Conservation (phyloP, 306 rosid species). For the Acacia melanoxylon region DNA sequence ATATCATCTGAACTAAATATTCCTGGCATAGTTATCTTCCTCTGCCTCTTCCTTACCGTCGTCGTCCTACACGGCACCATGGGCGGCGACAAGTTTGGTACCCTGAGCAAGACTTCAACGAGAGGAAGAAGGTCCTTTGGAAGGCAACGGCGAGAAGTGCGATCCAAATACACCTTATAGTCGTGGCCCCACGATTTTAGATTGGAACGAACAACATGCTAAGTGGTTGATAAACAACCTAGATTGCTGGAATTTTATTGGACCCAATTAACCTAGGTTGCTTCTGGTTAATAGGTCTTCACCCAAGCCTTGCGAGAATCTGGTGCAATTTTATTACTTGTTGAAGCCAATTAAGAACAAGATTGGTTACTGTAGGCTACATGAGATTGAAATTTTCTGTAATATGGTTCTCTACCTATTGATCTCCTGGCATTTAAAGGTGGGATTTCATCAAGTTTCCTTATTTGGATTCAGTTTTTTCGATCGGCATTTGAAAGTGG, state of each 20-base stretch:
- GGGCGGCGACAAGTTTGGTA: conserved; percentile 86
- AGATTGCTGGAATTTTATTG: rapidly evolving
- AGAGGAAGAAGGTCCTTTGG: conserved; percentile 27
- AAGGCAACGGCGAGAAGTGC: conserved; percentile 48
- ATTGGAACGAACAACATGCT: conserved; percentile 76
- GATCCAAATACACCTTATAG: conserved; percentile 67
- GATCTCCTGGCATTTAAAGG: too few relatives aligned
- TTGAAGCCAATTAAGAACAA: too few relatives aligned
- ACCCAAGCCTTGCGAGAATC: rapidly evolving
- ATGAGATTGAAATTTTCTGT: too few relatives aligned
- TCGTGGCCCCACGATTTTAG: conserved; percentile 58
- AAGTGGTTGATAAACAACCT: conserved; percentile 56
- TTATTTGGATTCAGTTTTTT: too few relatives aligned
- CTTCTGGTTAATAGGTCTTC: conserved; percentile 66
- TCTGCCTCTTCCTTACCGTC: too few relatives aligned
- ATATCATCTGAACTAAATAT: rapidly evolving
- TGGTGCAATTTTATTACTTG: too few relatives aligned
- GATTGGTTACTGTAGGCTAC: too few relatives aligned
- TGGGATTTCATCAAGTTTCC: too few relatives aligned
- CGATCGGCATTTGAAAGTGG: too few relatives aligned
- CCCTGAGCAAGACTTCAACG: conserved; percentile 81
- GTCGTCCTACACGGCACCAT: too few relatives aligned
- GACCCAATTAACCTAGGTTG: not conserved
- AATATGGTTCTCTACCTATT: too few relatives aligned
- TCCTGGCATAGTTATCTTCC: rapidly evolving